A percentile compares a stretch with the other conserved stretches of the same genome.
phyloP scores from a whole-genome alignment of 495 filamentous ascomycete genomes.

The Monascus purpureus region DNA sequence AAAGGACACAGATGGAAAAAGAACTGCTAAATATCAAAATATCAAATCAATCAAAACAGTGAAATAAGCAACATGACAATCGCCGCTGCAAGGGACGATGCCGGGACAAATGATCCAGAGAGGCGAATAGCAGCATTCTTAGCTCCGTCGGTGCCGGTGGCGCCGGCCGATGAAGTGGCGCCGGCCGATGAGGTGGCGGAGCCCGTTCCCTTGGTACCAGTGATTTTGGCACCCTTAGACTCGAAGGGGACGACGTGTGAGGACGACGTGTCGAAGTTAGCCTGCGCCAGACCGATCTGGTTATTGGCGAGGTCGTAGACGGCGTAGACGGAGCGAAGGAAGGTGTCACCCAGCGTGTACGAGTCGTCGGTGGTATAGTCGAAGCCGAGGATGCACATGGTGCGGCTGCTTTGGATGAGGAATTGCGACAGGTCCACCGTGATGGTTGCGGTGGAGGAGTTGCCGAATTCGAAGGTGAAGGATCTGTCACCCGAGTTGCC shows the following conservation, averaged over 20 bases:
- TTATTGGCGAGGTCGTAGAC: conserved; percentile 86
- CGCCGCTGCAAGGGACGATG: no score
- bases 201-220: background rate
- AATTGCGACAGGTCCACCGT: conserved; percentile 63
- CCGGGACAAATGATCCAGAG: no score
- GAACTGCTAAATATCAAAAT: no score
- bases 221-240: background rate
- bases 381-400: conserved; percentile 63
- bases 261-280: conserved; percentile 53
- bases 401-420: conserved; percentile 47
- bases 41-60: no score
- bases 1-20: no score
- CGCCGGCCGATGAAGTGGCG: no score
- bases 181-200: background rate
- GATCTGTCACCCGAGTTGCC: conserved; percentile 43
- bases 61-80: no score
- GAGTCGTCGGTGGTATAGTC: conserved; percentile 26
- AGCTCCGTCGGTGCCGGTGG: no score
- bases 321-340: conserved; percentile 80
- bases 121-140: no score
- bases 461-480: conserved; percentile 4
- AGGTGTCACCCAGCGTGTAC: conserved; percentile 75
- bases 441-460: conserved; percentile 44
- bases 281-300: conserved; percentile 75
- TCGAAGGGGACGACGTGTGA: background rate